phyloP scores from a whole-genome alignment of 352 stramenopile species.

The Pythium aristosporum region DNA sequence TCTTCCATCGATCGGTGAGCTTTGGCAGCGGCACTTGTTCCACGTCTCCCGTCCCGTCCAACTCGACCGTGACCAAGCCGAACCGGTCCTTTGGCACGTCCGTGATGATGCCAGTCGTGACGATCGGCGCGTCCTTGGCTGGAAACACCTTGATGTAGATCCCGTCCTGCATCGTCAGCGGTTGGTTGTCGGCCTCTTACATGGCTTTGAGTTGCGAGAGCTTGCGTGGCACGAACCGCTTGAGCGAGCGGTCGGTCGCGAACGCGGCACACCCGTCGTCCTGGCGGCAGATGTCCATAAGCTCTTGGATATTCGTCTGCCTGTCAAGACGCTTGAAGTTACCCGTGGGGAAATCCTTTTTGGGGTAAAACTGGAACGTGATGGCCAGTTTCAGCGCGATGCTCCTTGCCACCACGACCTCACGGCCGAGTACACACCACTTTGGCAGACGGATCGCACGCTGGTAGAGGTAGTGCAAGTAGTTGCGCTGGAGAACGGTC shows the following conservation, averaged over 20 bases:
- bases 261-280: slow-evolving; percentile 77
- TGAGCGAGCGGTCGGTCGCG: slow-evolving; percentile 68
- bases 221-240: slow-evolving; percentile 72
- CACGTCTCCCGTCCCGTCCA: slow-evolving; percentile 51
- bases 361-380: slow-evolving; percentile 74
- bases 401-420: slow-evolving; percentile 64
- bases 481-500: slow-evolving; percentile 64
- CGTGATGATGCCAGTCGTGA: slow-evolving; percentile 59
- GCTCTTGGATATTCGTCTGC: slow-evolving; percentile 26
- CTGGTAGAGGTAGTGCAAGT: slow-evolving; percentile 69
- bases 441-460: slow-evolving; percentile 49
- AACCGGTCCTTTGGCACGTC: slow-evolving; percentile 56
- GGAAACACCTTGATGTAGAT: slow-evolving; percentile 68
- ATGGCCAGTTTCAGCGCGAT: slow-evolving; percentile 63
- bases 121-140: slow-evolving; percentile 40
- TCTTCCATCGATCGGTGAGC: slow-evolving; percentile 60
- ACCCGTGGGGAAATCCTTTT: slow-evolving; percentile 67
- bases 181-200: slow-evolving; percentile 6
- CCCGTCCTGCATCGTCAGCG: slow-evolving; percentile 37
- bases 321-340: slow-evolving; percentile 56
- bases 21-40: slow-evolving; percentile 58
- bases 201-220: slow-evolving; percentile 72
- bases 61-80: slow-evolving; percentile 50
- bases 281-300: slow-evolving; percentile 60
- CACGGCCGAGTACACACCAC: slow-evolving; percentile 63